Base-by-base conservation (phyloP, 495 filamentous ascomycete species). In the Penicillium daleae region DNA sequence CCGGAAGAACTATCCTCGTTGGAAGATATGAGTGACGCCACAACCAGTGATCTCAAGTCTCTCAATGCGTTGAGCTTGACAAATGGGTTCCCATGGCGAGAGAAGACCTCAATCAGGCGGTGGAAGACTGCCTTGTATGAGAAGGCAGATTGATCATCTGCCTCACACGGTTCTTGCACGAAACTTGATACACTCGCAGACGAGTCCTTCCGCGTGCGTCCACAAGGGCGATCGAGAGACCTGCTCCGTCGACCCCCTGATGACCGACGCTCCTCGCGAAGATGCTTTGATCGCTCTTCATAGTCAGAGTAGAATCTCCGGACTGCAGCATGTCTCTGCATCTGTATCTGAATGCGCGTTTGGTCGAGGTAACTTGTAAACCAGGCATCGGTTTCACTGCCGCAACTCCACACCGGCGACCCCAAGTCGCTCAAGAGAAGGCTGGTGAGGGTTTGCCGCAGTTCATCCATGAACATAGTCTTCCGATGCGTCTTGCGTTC, bases 351-450 rank as follows among this genome's bases (percentile, higher is more conserved):
- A 48, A 96, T 87, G 57, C 89, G 90, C 57, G 91, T 87, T 65
- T 94, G 87, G 15, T 90, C 88, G 4, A 96, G 72, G 21, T 83
- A 85, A 62, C 88, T 86, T 6, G 85, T 83, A 70, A 97, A 94
- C 92, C 94, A 97, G 26, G 82, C 86, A 66, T 98, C 95, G 17
- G 94, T 99, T 78, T 99, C 95, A 64, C 91, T 94, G 15, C 95
- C 82, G 62, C 88, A 86, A 33, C 88, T 85, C 76, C 93, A 97
- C 15, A 97, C 89, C 9, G 90, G 85, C 48, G 88, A 91, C 9
- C 92, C 92, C 17, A 99, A 81, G 74, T 99, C 95, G 62, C 93
- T 97, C 33, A 98, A 78, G 9, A 99, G 81, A 31, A 99, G 78
- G 65, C 92, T 92, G 15, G 89, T 92, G 56, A 97, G 76, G 1